These are phyloP conservation scores for Teratosphaeria zuluensis DNA, from an alignment of 2,329 filamentous ascomycete species.

Conservation along the genomic window DNA sequence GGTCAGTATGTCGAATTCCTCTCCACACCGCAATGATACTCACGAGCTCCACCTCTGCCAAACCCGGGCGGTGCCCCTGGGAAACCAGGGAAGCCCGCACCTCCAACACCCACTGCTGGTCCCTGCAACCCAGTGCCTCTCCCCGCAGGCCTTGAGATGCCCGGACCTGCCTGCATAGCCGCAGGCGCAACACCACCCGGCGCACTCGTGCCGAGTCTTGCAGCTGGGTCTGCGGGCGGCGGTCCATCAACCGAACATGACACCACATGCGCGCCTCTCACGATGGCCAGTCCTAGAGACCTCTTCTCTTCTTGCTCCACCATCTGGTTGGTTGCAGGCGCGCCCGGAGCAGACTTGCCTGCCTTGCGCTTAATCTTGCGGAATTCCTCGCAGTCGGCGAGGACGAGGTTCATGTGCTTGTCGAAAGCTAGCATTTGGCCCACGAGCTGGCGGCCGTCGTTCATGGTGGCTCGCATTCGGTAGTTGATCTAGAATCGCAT, in stretches of 20 bases:
- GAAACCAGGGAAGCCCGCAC: conserved; percentile 64
- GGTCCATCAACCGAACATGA: conserved; percentile 93
- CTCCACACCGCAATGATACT: background rate
- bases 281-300: conserved; percentile 87
- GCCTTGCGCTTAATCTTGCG: conserved; percentile 85
- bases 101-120: conserved; percentile 79
- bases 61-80: conserved; percentile 46
- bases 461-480: conserved; percentile 93
- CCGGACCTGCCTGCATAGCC: conserved; percentile 70
- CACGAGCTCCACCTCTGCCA: conserved; percentile 3
- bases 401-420: conserved; percentile 99
- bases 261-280: conserved; percentile 89
- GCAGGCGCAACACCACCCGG: conserved; percentile 55
- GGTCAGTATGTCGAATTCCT: background rate
- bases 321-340: conserved; percentile 48
- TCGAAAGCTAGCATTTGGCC: conserved; percentile 98
- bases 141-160: conserved; percentile 83
- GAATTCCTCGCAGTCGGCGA: conserved; percentile 97
- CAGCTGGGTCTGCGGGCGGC: conserved; percentile 84
- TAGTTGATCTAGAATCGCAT: conserved; percentile 73
- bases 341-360: conserved; percentile 36
- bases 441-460: conserved; percentile 91
- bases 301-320: conserved; percentile 94
- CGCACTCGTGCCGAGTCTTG: conserved; percentile 70
- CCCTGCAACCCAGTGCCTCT: conserved; percentile 78